Conservation (phyloP, 2,329 filamentous ascomycete genomes). For the Ascochyta koolunga region DNA sequence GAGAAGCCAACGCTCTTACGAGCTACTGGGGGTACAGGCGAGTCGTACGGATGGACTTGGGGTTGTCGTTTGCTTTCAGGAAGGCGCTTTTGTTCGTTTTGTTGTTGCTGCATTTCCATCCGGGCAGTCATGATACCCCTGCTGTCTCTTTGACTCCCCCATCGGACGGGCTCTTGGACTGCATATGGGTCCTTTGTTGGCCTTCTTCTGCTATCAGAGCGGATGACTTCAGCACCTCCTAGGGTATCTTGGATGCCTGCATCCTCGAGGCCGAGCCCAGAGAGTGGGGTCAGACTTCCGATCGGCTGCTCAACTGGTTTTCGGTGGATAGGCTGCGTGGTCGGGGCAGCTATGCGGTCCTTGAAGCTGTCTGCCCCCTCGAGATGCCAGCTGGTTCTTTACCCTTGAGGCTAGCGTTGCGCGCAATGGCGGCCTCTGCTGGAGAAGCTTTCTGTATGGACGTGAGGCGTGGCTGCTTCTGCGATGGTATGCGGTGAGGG, state of each 20-base stretch:
- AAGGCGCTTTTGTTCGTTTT: conserved; percentile 43
- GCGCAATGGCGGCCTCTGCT: conserved; percentile 24
- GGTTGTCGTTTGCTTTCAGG: conserved; percentile 42
- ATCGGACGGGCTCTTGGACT: conserved; percentile 24
- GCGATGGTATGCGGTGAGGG: conserved; percentile 25
- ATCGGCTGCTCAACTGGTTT: conserved; percentile 25
- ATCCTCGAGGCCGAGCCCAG: conserved; percentile 44
- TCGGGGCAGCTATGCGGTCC: conserved; percentile 30
- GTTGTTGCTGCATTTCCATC: conserved; percentile 49
- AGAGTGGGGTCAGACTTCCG: conserved; percentile 18
- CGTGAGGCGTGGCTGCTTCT: conserved; percentile 31
- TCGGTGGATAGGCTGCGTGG: conserved; percentile 27
- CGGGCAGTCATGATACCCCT: conserved; percentile 44
- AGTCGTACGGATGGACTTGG: conserved; percentile 36
- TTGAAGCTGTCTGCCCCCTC: conserved; percentile 40
- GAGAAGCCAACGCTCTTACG: conserved; percentile 52
- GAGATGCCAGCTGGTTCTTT: conserved; percentile 40
- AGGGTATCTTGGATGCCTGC: conserved; percentile 39
- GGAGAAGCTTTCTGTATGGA: conserved; percentile 23
- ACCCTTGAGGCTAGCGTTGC: conserved; percentile 36
- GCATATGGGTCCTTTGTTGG: conserved; percentile 28
- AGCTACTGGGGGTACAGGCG: conserved; percentile 37
- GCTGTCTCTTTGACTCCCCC: conserved; percentile 35
- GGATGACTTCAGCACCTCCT: conserved; percentile 35
- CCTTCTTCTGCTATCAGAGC: conserved; percentile 43